Evolutionary conservation across 2,329 filamentous ascomycete genomes (phyloP).

Genomic region (Aureobasidium subglaciale): DNA sequence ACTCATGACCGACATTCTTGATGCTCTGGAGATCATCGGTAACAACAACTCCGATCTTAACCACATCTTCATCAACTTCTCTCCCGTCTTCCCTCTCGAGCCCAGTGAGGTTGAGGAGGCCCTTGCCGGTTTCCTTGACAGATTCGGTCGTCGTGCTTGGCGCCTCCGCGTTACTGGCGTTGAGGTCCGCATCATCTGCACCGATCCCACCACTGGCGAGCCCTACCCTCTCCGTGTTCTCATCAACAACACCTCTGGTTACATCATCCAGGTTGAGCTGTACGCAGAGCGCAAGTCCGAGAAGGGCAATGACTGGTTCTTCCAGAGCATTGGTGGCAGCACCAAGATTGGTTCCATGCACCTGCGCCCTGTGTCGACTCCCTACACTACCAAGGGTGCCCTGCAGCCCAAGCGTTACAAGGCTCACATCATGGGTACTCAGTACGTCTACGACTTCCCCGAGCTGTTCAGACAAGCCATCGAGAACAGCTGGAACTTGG

Average conservation of each 20-base stretch:
- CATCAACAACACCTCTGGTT: constrained; percentile 97
- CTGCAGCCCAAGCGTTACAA: constrained; percentile 99
- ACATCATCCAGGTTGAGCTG: constrained; percentile 94
- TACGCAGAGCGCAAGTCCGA: constrained; percentile 97
- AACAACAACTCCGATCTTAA: constrained; percentile 99
- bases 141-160: constrained; percentile 92
- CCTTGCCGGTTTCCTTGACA: constrained; percentile 89
- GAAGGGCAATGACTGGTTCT: constrained; percentile 89
- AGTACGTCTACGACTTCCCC: constrained; percentile 99
- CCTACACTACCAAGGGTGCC: constrained; percentile 97
- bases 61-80: constrained; percentile 99
- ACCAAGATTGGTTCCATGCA: constrained; percentile 96
- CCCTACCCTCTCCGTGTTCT: constrained; percentile 91
- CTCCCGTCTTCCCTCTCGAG: constrained; percentile 86
- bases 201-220: constrained; percentile 72
- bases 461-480: constrained; percentile 98
- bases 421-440: constrained; percentile 97
- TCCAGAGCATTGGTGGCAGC: constrained; percentile 93
- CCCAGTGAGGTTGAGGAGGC: constrained; percentile 87
- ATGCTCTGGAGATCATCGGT: constrained; percentile 95
- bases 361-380: constrained; percentile 78
- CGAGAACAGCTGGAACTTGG: constrained; percentile 85
- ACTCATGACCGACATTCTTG: constrained; percentile 94
- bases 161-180: constrained; percentile 92
- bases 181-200: constrained; percentile 98